Percentiles rank a stretch among this genome's conserved stretches.
Evolutionary conservation across 768 basidiomycete genomes (phyloP).

Genomic region (Fibroporia radiculosa): DNA sequence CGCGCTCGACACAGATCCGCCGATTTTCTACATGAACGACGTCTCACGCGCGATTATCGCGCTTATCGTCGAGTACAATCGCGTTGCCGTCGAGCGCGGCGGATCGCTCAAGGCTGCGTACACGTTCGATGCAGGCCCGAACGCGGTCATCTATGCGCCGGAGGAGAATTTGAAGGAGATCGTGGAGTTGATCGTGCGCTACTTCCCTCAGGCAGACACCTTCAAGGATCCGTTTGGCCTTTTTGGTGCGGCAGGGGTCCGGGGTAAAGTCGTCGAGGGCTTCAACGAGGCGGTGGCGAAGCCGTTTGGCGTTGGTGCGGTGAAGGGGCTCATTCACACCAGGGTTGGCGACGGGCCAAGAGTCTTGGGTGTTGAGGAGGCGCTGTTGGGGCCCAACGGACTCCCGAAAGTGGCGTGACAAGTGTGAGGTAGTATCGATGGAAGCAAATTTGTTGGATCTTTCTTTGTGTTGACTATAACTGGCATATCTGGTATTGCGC

Average conservation of each 20-base stretch:
- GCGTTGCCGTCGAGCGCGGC: slow-evolving; percentile 51
- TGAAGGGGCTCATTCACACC: slow-evolving; percentile 89
- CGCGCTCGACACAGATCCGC: slow-evolving; percentile 92
- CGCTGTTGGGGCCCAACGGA: slow-evolving; percentile 62
- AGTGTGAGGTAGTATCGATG: no score
- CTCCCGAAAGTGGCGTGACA: slow-evolving; percentile 42
- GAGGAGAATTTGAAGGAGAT: slow-evolving; percentile 74
- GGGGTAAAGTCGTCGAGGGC: slow-evolving; percentile 52
- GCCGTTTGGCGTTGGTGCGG: slow-evolving; percentile 64
- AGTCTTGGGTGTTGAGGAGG: slow-evolving; percentile 51
- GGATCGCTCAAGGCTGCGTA: slow-evolving; percentile 81
- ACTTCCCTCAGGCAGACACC: slow-evolving; percentile 77
- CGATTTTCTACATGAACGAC: slow-evolving; percentile 99
- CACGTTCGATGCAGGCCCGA: slow-evolving; percentile 98
- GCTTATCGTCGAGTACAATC: slow-evolving; percentile 88
- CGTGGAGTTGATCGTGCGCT: slow-evolving; percentile 63
- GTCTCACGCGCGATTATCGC: slow-evolving; percentile 90
- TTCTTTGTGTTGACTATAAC: neutral
- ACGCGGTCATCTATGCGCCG: slow-evolving; percentile 92
- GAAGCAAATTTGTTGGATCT: neutral
- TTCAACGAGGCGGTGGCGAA: slow-evolving; percentile 78
- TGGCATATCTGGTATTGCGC: no score
- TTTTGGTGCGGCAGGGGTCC: slow-evolving; percentile 36
- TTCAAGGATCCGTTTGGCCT: slow-evolving; percentile 75
- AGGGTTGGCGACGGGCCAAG: slow-evolving; percentile 88